Percentiles rank a stretch among this genome's conserved stretches.
Evolutionary conservation across 106 monocot species (phyloP).

Genomic region (Dendrobium chrysotoxum): DNA sequence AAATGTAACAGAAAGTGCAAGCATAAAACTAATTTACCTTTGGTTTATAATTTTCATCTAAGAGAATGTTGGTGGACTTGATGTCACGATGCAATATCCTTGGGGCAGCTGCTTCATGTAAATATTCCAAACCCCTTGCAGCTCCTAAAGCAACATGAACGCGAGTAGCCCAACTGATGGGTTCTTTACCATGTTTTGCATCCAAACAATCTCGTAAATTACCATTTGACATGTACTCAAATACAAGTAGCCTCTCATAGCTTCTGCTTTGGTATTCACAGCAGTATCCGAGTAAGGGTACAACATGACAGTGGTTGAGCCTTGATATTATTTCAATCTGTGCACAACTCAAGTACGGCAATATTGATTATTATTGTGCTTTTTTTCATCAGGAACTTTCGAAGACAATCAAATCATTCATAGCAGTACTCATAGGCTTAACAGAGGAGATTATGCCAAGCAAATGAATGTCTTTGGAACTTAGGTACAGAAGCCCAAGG

Average conservation of each 20-base stretch:
- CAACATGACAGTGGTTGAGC: constrained; percentile 86
- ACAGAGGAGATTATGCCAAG: background rate
- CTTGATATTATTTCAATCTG: constrained; percentile 91
- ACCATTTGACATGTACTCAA: constrained; percentile 86
- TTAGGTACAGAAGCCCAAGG: background rate
- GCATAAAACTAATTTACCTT: constrained; percentile 40
- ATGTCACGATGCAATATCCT: constrained; percentile 91
- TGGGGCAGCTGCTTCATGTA: constrained; percentile 92
- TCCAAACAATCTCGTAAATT: constrained; percentile 82
- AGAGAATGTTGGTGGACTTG: constrained; percentile 94
- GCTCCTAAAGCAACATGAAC: constrained; percentile 69
- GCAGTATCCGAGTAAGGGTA: constrained; percentile 88
- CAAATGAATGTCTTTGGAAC: background rate
- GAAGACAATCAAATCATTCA: background rate
- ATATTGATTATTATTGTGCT: background rate
- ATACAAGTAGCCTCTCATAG: constrained; percentile 62
- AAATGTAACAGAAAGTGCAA: too few species aligned
- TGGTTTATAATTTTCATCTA: constrained; percentile 64
- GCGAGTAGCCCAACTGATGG: constrained; percentile 69
- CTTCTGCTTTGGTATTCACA: constrained; percentile 53
- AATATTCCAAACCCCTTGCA: constrained; percentile 92
- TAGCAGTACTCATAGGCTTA: background rate
- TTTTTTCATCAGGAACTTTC: background rate
- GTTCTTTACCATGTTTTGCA: constrained; percentile 36
- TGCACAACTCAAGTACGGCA: background rate